These are phyloP conservation scores for Mimosa pudica DNA, from an alignment of 306 rosid genomes.

Conservation along the genomic window DNA sequence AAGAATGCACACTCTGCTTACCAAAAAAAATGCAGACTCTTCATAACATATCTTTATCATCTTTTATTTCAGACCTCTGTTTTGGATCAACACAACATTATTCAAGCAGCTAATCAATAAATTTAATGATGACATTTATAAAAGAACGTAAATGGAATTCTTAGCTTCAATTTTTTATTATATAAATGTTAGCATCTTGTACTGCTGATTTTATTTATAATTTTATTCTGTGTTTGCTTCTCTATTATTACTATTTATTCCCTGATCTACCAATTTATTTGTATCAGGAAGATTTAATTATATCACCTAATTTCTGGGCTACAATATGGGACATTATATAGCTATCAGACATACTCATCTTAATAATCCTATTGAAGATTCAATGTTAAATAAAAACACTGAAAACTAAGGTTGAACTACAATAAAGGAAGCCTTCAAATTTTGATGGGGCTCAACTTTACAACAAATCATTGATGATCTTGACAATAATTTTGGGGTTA, in stretches of 20 bases:
- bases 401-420: neutral
- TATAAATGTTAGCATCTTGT: no score
- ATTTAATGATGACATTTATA: neutral
- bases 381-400: no score
- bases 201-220: no score
- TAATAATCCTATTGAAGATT: no score
- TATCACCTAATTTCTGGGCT: no score
- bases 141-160: neutral
- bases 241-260: no score
- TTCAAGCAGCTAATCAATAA: slow-evolving; percentile 3
- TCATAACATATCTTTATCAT: neutral
- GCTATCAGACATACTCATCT: no score
- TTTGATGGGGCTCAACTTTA: neutral
- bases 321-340: no score
- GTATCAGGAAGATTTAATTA: no score
- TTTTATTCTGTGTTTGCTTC: no score
- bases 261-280: no score
- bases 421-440: neutral
- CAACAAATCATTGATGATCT: neutral
- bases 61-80: neutral
- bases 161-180: neutral
- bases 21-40: neutral
- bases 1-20: neutral
- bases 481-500: neutral
- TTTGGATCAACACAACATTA: neutral